Conservation (phyloP, 2,329 filamentous ascomycete species). For the Trichoderma hamatum region DNA sequence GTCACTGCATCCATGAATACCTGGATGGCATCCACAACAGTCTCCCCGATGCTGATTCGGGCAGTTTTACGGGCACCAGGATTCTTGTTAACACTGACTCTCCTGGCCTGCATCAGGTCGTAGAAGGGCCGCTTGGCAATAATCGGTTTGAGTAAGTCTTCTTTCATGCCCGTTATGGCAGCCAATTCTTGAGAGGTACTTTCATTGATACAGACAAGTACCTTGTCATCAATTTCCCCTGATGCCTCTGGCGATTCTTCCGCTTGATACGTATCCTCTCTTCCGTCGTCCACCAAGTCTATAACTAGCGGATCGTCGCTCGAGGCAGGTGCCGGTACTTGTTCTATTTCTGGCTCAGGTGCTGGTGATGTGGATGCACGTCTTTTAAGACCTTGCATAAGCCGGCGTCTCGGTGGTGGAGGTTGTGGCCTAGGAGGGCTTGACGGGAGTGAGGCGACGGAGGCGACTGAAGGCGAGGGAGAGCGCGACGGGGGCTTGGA, state of each 20-base stretch:
- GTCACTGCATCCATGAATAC: conserved; percentile 80
- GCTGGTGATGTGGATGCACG: conserved; percentile 15
- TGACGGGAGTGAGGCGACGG: conserved; percentile 12
- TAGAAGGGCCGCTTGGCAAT: conserved; percentile 75
- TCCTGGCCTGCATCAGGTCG: conserved; percentile 65
- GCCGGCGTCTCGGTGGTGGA: conserved; percentile 37
- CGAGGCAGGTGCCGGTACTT: conserved; percentile 34
- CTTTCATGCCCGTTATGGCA: conserved; percentile 77
- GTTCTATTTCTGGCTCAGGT: conserved; percentile 33
- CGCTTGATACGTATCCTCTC: conserved; percentile 47
- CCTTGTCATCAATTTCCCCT: conserved; percentile 45
- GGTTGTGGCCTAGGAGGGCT: conserved; percentile 29
- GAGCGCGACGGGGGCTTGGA: not conserved
- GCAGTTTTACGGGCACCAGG: conserved; percentile 50
- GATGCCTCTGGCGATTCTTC: conserved; percentile 37
- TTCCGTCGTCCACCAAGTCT: conserved; percentile 45
- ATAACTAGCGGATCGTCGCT: conserved; percentile 43
- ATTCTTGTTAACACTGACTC: conserved; percentile 60
- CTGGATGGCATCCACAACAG: conserved; percentile 56
- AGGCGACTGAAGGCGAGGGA: conserved; percentile 16
- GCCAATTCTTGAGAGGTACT: conserved; percentile 75
- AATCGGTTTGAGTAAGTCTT: conserved; percentile 69
- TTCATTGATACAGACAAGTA: conserved; percentile 82
- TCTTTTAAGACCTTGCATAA: conserved; percentile 43
- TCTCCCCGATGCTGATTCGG: conserved; percentile 55